Evolutionary conservation across 2,329 filamentous ascomycete genomes (phyloP).

Genomic region (Rasamsonia emersonii): DNA sequence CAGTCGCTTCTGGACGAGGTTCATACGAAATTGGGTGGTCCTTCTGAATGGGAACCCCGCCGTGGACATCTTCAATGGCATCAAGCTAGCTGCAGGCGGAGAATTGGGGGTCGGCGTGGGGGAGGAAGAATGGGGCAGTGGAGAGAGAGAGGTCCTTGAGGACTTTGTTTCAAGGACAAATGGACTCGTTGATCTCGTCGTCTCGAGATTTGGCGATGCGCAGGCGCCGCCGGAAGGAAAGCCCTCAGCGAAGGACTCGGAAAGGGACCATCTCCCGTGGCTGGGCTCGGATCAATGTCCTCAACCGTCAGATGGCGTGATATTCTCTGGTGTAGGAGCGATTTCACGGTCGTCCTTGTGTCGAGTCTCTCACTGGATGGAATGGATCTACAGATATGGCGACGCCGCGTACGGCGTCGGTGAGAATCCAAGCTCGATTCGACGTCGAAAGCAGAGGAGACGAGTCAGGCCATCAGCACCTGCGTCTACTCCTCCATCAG

Average conservation of each 20-base stretch:
- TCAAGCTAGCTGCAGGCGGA: slow-evolving; percentile 82
- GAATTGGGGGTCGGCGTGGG: slow-evolving; percentile 91
- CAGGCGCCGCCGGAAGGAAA: slow-evolving; percentile 21
- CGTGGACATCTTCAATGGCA: slow-evolving; percentile 66
- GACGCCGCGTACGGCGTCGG: slow-evolving; percentile 75
- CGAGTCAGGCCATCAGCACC: slow-evolving; percentile 10
- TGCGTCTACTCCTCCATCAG: background rate
- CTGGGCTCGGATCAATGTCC: slow-evolving; percentile 63
- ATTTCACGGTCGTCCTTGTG: slow-evolving; percentile 63
- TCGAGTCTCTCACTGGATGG: slow-evolving; percentile 75
- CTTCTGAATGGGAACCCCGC: slow-evolving; percentile 83
- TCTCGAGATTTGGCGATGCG: slow-evolving; percentile 70
- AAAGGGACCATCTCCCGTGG: slow-evolving; percentile 48
- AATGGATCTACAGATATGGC: slow-evolving; percentile 77
- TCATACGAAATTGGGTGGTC: slow-evolving; percentile 68
- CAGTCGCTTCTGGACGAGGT: slow-evolving; percentile 71
- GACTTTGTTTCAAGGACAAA: slow-evolving; percentile 72
- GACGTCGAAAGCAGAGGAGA: slow-evolving; percentile 37
- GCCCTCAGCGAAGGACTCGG: slow-evolving; percentile 9
- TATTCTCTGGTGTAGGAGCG: slow-evolving; percentile 74
- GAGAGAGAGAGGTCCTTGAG: slow-evolving; percentile 86
- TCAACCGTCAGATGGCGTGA: slow-evolving; percentile 66
- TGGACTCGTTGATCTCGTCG: slow-evolving; percentile 78
- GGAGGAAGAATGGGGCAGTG: slow-evolving; percentile 89
- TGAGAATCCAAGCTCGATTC: slow-evolving; percentile 64